Evolutionary conservation across 78 protist species (phyloP), one percentile per base, ranked within the genome.

Genomic region (Andalucia godoyi): DNA sequence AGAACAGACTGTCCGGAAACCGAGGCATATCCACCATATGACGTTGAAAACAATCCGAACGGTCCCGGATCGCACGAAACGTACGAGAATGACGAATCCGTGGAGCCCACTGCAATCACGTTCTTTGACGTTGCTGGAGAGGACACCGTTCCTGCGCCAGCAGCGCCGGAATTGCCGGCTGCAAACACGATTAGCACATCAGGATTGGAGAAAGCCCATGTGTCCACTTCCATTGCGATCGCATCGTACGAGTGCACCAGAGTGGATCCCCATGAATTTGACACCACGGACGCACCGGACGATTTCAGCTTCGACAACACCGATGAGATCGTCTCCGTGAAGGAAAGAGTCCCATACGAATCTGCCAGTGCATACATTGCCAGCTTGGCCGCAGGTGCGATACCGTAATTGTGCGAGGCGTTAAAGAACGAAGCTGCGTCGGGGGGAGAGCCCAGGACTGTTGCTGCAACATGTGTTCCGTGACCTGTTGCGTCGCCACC

Each of bases 381-480:
- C 25, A 42, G 10, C 25, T 13, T 10, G 25, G 47, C 47, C 10
- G 25, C 47, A 42, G 10, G 13, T 10, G 47, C 47, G 47, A 42
- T 10, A 42, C 47, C 47, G 10, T 42, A 17, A 13, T 42, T 42
- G 47, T 10, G 25, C 10, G 47, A 13, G n/a, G n/a, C n/a, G n/a
- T n/a, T n/a, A n/a, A n/a, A n/a, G n/a, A n/a, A n/a, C 47, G 47
- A 13, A 42, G 47, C 25, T 13, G 47, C 47, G 10, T 13, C 47
- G 13, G 47, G 10, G 25, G 10, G 47, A 10, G 25, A 42, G 47
- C 13, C 47, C 47, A 13, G 47, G 12, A 46, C 37, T 18, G 70
- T 43, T 2, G 58, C 70, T 3, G 49, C 13, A 3, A 65, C 70
- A 46, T 65, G 70, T 18, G 70, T 65, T n/a, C 70, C 70, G 34